Percentiles rank a stretch among this genome's conserved stretches.
phyloP scores from a whole-genome alignment of 2,329 filamentous ascomycete genomes.

The Pseudofabraea citricarpa region DNA sequence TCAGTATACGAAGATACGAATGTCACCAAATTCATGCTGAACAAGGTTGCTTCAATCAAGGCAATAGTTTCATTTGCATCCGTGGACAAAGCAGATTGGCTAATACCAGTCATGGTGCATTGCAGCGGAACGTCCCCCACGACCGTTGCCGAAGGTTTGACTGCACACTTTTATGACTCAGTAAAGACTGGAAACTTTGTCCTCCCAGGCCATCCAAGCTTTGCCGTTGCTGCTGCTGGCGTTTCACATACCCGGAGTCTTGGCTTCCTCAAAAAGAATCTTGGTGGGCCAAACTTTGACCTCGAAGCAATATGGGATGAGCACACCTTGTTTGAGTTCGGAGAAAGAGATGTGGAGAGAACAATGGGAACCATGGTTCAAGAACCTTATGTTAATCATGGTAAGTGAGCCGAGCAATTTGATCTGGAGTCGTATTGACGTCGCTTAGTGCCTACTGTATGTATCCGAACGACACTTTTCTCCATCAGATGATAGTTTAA shows the following conservation, averaged over 20 bases:
- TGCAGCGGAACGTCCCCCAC: too few species aligned
- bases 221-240: constrained; percentile 39
- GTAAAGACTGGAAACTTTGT: background rate
- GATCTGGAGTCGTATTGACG: too few species aligned
- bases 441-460: background rate
- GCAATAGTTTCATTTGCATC: too few species aligned
- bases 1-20: too few species aligned
- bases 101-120: background rate
- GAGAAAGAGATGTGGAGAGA: constrained; percentile 59
- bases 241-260: constrained; percentile 58
- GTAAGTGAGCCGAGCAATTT: constrained; percentile 37
- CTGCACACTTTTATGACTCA: background rate
- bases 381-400: constrained; percentile 76
- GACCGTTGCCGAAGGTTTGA: background rate
- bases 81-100: too few species aligned
- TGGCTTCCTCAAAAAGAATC: constrained; percentile 56
- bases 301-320: constrained; percentile 77
- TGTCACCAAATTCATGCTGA: too few species aligned
- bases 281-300: constrained; percentile 65
- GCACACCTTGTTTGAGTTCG: constrained; percentile 69
- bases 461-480: too few species aligned
- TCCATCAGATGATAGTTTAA: too few species aligned
- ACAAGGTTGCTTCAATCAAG: too few species aligned
- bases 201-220: background rate
- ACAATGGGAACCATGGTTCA: constrained; percentile 79